These are phyloP conservation scores for Allantophomopsis lycopodina DNA, from an alignment of 2,329 filamentous ascomycete genomes.

Conservation along the genomic window DNA sequence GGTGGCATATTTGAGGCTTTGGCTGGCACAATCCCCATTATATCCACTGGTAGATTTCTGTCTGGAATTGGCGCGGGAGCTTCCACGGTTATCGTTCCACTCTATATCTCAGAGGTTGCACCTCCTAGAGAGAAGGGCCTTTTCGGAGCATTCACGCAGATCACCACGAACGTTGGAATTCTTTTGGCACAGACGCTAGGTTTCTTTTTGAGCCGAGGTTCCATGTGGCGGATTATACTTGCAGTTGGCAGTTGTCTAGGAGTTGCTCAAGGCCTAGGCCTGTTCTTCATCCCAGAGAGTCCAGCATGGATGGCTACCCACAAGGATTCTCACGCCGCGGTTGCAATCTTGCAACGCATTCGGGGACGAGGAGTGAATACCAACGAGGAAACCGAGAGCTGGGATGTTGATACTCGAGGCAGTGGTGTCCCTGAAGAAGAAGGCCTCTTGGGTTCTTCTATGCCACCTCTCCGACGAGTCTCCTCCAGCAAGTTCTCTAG, in stretches of 20 bases:
- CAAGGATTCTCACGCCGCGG: conserved; percentile 45
- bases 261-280: conserved; percentile 48
- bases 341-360: conserved; percentile 58
- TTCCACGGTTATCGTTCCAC: conserved; percentile 80
- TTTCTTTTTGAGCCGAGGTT: conserved; percentile 71
- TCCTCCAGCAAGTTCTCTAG: conserved; percentile 11
- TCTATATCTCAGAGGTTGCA: conserved; percentile 88
- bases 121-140: conserved; percentile 63
- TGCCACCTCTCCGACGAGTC: conserved; percentile 8
- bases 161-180: conserved; percentile 89
- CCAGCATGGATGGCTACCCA: conserved; percentile 72
- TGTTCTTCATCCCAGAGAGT: conserved; percentile 74
- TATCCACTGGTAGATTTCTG: conserved; percentile 64
- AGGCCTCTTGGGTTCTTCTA: conserved; percentile 10
- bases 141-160: conserved; percentile 76
- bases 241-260: conserved; percentile 59
- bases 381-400: conserved; percentile 55
- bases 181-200: conserved; percentile 71
- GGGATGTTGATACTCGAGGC: conserved; percentile 28
- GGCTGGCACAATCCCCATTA: conserved; percentile 48
- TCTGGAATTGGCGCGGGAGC: conserved; percentile 78
- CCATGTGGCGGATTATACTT: conserved; percentile 74
- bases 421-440: conserved; percentile 13
- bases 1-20: conserved; percentile 68
- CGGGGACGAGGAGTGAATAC: conserved; percentile 58